Evolutionary conservation across 1,284 basidiomycete genomes (phyloP), one percentile per base, ranked within the genome.

Genomic region (Cryptococcus maquisensis): DNA sequence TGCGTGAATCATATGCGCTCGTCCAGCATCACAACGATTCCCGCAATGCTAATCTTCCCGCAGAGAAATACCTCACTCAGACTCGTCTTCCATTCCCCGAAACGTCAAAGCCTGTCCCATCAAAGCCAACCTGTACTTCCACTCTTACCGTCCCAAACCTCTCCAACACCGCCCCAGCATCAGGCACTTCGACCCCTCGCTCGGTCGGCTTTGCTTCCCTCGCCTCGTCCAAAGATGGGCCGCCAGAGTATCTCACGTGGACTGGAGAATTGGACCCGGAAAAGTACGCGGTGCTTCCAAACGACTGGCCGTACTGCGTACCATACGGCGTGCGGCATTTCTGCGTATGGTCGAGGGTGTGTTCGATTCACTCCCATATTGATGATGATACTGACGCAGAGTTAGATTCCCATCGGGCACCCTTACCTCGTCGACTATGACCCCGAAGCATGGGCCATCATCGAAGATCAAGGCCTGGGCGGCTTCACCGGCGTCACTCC

Each of bases 251-350:
- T 36, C 40, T 16, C 32, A 24, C 20, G 26, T 38, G 36, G 37
- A 4, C 16, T 32, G 7, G 20, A 4, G 64, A 64, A 4, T 51
- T 74, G 7, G 72, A 74, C 44, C n/a, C 21, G 9, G 59, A 61
- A 2, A 66, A 68, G 49, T 74, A 69, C 47, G 72, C 69, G 3
- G 65, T 75, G 3, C 52, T 76, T 18, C 64, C 66, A 3, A 76
- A 76, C 49, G 74, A 76, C 57, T 76, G 74, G 74, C 74, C 74
- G 26, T 76, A 76, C 56, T 69, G 66, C 51, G 54, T 70, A 4
- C 74, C 74, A 0, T 66, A 70, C 37, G 74, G 71, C 3, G 72
- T 72, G 8, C 56, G 67, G 45, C 74, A 76, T 53, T 70, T 63
- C 59, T 68, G 68, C 43, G 65, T 76, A 9, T 76, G 74, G 74